Conservation (phyloP, 148 eudicot genomes). For the Chenopodium formosanum region DNA sequence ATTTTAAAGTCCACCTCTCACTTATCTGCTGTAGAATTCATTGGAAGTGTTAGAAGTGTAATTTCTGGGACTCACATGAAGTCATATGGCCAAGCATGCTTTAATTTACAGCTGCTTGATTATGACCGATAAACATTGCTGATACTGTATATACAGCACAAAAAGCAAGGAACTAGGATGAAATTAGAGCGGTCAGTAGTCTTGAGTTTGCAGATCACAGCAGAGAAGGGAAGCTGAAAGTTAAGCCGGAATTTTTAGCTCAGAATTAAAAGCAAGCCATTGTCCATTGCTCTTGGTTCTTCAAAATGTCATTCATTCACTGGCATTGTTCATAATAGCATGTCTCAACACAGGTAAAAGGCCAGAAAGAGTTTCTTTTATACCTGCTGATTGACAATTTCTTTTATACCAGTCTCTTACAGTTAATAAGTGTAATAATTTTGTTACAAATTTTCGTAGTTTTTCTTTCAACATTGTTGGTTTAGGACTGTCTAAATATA, state of each 20-base stretch:
- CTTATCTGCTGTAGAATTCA: background rate
- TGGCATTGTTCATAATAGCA: conserved; percentile 18
- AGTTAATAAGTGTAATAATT: background rate
- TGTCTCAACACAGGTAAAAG: conserved; percentile 1
- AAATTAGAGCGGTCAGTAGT: background rate
- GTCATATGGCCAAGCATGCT: conserved; percentile 1
- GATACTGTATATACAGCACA: conserved; percentile 33
- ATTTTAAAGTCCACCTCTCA: background rate
- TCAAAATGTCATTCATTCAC: background rate
- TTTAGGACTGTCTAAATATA: background rate
- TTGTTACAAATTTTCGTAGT: background rate
- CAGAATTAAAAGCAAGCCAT: background rate
- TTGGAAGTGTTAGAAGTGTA: background rate
- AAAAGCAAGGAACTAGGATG: conserved; percentile 6
- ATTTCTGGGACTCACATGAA: background rate
- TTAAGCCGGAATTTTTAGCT: background rate
- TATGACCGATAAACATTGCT: background rate
- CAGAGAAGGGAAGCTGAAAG: background rate
- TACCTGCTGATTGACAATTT: conserved; percentile 17
- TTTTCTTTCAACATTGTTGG: conserved; percentile 5
- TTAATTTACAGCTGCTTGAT: conserved; percentile 6
- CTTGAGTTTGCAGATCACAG: conserved; percentile 3
- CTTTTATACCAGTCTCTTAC: background rate
- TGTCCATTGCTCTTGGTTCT: background rate
- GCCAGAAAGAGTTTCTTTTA: conserved; percentile 10